Conservation (phyloP, 202 grass and related monocot genomes). For the Zizania palustris region DNA sequence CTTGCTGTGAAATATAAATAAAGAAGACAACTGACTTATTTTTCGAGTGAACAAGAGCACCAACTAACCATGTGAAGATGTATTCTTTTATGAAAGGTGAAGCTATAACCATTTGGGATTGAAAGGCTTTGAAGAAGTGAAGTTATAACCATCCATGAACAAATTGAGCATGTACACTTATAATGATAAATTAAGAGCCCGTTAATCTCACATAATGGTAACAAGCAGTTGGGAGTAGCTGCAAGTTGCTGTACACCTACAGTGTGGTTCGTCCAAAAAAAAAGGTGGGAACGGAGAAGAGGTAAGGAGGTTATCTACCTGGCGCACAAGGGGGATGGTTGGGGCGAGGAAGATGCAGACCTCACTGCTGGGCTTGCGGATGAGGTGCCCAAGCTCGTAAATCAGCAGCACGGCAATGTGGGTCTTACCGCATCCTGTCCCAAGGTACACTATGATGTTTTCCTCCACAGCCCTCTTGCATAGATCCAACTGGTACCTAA, state of each 20-base stretch:
- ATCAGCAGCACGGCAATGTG: conserved; percentile 92
- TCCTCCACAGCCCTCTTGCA: conserved; percentile 72
- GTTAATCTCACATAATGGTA: background rate
- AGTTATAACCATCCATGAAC: conserved; percentile 10
- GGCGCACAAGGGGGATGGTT: conserved; percentile 77
- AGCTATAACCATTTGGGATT: too few relatives aligned
- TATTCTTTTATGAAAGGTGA: background rate
- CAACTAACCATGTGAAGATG: conserved; percentile 27
- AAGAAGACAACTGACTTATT: background rate
- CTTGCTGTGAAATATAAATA: conserved; percentile 70
- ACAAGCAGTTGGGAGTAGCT: background rate
- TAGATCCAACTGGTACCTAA: conserved; percentile 86
- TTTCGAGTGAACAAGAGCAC: conserved; percentile 20
- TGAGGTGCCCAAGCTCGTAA: conserved; percentile 76
- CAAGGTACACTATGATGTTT: conserved; percentile 84
- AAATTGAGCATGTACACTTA: conserved; percentile 5
- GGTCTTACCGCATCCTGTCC: conserved; percentile 92
- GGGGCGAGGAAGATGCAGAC: conserved; percentile 89
- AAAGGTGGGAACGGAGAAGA: background rate
- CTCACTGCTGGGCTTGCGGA: conserved; percentile 71
- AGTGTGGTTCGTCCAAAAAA: background rate
- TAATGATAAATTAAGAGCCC: background rate
- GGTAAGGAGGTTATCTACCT: conserved; percentile 53
- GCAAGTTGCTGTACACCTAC: conserved; percentile 10
- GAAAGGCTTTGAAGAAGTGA: conserved; percentile 4